phyloP scores from a whole-genome alignment of 495 filamentous ascomycete genomes.

The Aspergillus bridgeri region DNA sequence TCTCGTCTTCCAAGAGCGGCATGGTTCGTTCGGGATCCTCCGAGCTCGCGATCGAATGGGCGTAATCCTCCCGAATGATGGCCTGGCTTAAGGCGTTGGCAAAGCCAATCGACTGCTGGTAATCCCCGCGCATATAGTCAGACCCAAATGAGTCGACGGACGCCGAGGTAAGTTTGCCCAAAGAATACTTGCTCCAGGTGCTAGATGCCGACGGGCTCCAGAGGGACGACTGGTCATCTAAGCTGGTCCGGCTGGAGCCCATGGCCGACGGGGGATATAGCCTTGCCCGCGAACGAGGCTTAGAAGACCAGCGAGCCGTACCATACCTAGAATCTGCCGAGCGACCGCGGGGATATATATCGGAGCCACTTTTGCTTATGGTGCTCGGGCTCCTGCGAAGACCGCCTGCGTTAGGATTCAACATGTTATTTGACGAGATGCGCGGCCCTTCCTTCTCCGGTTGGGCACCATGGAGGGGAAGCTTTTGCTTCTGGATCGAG shows the following conservation, averaged over 20 bases:
- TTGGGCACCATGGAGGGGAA: conserved; percentile 75
- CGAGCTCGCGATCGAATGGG: conserved; percentile 48
- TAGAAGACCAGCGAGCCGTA: conserved; percentile 72
- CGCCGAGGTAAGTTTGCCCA: conserved; percentile 84
- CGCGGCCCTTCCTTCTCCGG: conserved; percentile 38
- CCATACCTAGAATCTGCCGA: conserved; percentile 62
- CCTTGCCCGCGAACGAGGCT: conserved; percentile 78
- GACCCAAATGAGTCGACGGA: conserved; percentile 86
- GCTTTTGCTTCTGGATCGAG: conserved; percentile 77
- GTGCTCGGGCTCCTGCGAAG: conserved; percentile 86
- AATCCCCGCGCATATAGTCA: conserved; percentile 74
- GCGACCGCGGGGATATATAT: conserved; percentile 69
- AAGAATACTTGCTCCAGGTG: conserved; percentile 92
- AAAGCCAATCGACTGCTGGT: conserved; percentile 95
- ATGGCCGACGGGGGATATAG: conserved; percentile 75
- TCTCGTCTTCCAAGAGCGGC: conserved; percentile 85
- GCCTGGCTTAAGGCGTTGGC: conserved; percentile 95
- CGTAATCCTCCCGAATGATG: conserved; percentile 87
- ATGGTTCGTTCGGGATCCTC: conserved; percentile 54
- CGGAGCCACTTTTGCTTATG: conserved; percentile 82
- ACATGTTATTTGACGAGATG: conserved; percentile 44
- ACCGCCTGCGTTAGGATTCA: conserved; percentile 46
- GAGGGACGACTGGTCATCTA: conserved; percentile 85
- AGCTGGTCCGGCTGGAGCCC: conserved; percentile 88
- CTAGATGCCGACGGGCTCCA: conserved; percentile 88